Conservation (phyloP, 1,284 basidiomycete species). For the Ustilago crameri region DNA sequence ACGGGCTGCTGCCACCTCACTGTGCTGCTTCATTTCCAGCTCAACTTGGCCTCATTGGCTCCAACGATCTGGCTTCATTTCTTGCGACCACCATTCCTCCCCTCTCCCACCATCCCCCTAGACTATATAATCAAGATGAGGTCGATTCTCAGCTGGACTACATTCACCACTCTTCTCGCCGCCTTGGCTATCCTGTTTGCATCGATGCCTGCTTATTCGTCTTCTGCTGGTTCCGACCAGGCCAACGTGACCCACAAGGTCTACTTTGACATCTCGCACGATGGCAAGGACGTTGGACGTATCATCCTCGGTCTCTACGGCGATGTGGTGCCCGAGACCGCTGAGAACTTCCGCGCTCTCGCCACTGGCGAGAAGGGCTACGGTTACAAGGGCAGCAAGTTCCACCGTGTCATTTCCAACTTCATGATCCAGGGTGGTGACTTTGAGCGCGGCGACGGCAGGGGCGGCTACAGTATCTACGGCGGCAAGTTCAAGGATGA, state of each 20-base stretch:
- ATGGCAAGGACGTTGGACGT: slow-evolving; percentile 58
- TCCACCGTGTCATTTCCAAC: slow-evolving; percentile 75
- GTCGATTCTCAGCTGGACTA: slow-evolving; percentile 70
- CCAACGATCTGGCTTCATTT: slow-evolving; percentile 1
- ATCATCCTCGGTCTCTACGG: slow-evolving; percentile 63
- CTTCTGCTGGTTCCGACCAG: slow-evolving; percentile 56
- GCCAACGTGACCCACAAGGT: slow-evolving; percentile 57
- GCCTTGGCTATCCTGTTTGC: slow-evolving; percentile 37
- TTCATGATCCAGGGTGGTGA: slow-evolving; percentile 72
- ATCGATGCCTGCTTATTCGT: slow-evolving; percentile 52
- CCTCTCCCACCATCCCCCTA: not conserved
- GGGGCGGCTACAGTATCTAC: slow-evolving; percentile 66
- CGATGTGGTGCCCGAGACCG: slow-evolving; percentile 62
- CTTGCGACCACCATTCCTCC: not conserved
- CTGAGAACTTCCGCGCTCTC: slow-evolving; percentile 65
- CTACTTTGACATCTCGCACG: slow-evolving; percentile 67
- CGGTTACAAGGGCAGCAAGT: slow-evolving; percentile 78
- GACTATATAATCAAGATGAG: slow-evolving; percentile 16
- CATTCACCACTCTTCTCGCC: slow-evolving; percentile 69
- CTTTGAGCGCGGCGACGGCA: slow-evolving; percentile 65
- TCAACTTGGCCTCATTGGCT: no score
- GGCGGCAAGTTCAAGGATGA: slow-evolving; percentile 58
- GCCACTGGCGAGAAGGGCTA: slow-evolving; percentile 74
- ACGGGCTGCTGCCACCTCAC: not conserved
- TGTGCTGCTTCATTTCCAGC: not conserved